These are phyloP conservation scores for Acorus calamus DNA, from an alignment of 106 monocot genomes.

Conservation along the genomic window DNA sequence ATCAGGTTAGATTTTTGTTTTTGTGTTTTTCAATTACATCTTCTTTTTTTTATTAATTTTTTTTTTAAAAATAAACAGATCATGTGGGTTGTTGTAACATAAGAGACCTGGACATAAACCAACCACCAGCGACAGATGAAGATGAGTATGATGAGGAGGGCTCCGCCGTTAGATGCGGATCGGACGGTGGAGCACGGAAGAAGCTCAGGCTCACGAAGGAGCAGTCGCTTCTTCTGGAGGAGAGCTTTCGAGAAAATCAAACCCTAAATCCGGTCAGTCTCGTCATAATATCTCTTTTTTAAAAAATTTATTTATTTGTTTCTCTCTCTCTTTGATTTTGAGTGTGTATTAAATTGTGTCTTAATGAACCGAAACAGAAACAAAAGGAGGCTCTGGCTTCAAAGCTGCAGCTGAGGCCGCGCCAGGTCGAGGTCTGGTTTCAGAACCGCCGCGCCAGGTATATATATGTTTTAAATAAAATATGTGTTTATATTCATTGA, in stretches of 20 bases:
- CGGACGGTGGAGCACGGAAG: constrained; percentile 28
- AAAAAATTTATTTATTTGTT: too few species aligned
- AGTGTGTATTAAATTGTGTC: background rate
- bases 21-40: background rate
- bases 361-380: constrained; percentile 34
- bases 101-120: constrained; percentile 80
- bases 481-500: too few species aligned
- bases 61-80: background rate
- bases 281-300: background rate
- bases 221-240: constrained; percentile 74
- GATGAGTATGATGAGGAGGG: constrained; percentile 41
- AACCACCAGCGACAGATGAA: constrained; percentile 38
- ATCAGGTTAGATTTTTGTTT: constrained; percentile 10
- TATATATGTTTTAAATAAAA: background rate
- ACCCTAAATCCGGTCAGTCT: constrained; percentile 67
- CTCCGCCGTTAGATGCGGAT: constrained; percentile 5
- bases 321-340: too few species aligned
- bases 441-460: constrained; percentile 94
- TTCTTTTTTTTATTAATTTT: background rate
- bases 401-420: constrained; percentile 60
- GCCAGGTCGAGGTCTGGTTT: constrained; percentile 98
- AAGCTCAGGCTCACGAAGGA: constrained; percentile 87
- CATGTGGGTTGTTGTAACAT: constrained; percentile 28
- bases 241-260: constrained; percentile 81
- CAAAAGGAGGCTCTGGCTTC: constrained; percentile 79